These are phyloP conservation scores for Plasmopara viticola DNA, from an alignment of 352 stramenopile species.

Conservation along the genomic window DNA sequence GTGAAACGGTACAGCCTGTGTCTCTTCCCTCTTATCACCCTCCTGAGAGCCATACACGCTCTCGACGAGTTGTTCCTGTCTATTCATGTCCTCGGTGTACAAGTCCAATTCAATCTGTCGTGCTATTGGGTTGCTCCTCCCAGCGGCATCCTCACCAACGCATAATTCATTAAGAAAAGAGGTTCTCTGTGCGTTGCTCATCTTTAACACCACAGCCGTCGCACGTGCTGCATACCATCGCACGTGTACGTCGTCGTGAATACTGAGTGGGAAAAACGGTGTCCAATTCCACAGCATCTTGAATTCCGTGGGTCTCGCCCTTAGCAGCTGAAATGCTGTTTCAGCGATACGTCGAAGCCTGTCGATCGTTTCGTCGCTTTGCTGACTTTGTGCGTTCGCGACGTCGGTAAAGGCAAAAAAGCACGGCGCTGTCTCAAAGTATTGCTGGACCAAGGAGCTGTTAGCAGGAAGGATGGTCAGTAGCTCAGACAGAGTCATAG, in stretches of 20 bases:
- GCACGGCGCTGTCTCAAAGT: conserved; percentile 54
- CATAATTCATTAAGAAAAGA: conserved; percentile 50
- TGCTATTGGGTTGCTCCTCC: conserved; percentile 27
- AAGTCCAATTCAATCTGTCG: conserved; percentile 60
- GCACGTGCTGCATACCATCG: conserved; percentile 61
- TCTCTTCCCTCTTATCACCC: conserved; percentile 1
- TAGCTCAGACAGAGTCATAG: conserved; percentile 45
- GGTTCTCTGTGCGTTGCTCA: conserved; percentile 62
- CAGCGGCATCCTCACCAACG: conserved; percentile 41
- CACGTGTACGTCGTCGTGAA: conserved; percentile 48
- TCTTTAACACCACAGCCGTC: conserved; percentile 53
- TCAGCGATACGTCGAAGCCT: conserved; percentile 53
- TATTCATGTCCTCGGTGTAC: conserved; percentile 31
- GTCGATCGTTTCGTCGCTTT: conserved; percentile 20
- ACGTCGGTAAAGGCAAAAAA: conserved; percentile 74
- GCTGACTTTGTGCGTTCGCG: conserved; percentile 30
- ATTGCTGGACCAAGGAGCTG: conserved; percentile 53
- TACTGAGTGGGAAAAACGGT: conserved; percentile 72
- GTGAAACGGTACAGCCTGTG: conserved; percentile 42
- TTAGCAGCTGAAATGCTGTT: conserved; percentile 53
- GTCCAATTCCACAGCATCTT: conserved; percentile 75
- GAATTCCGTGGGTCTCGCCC: conserved; percentile 45
- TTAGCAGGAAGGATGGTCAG: conserved; percentile 48
- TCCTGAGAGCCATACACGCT: conserved; percentile 24
- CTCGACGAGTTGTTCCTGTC: conserved; percentile 47